A percentile compares a stretch with the other conserved stretches of the same genome.
Evolutionary conservation across 176 grass and related monocot species (phyloP).

Genomic region (Paspalum notatum): DNA sequence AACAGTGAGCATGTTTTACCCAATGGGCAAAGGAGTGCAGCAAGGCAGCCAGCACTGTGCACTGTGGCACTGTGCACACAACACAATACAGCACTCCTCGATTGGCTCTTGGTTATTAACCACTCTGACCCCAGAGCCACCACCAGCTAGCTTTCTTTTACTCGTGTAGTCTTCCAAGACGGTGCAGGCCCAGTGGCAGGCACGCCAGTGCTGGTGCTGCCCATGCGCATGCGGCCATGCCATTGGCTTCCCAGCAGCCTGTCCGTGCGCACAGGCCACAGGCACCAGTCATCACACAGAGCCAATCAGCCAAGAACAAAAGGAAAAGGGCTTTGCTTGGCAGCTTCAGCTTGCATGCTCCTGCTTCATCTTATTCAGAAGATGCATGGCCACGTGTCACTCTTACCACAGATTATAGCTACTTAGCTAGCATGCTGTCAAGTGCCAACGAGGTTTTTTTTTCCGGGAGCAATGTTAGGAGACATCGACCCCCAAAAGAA

Average conservation of each 20-base stretch:
- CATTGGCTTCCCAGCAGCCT: constrained; percentile 30
- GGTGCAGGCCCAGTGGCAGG: constrained; percentile 28
- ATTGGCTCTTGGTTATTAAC: constrained; percentile 29
- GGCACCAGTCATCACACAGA: not conserved
- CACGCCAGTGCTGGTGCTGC: constrained; percentile 1
- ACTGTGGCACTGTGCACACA: not conserved
- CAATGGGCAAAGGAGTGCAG: constrained; percentile 40
- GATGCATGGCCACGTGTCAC: constrained; percentile 35
- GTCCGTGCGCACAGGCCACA: not conserved
- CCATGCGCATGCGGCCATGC: constrained; percentile 12
- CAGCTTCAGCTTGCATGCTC: constrained; percentile 4
- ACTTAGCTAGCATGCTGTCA: not conserved
- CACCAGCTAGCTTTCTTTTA: constrained; percentile 42
- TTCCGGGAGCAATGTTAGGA: not conserved
- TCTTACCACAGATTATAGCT: not conserved
- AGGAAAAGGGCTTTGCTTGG: not conserved
- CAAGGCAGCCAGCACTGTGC: not conserved
- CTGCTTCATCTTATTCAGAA: not conserved
- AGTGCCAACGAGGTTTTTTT: not conserved
- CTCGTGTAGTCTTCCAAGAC: constrained; percentile 44
- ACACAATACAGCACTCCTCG: not conserved
- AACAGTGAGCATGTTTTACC: constrained; percentile 32
- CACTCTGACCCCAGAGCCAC: constrained; percentile 49
- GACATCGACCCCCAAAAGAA: constrained; percentile 18
- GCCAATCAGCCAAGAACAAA: constrained; percentile 5